Percentiles rank a stretch among this genome's conserved stretches.
Conservation (phyloP, 306 rosid species). For the Fragaria iinumae region DNA sequence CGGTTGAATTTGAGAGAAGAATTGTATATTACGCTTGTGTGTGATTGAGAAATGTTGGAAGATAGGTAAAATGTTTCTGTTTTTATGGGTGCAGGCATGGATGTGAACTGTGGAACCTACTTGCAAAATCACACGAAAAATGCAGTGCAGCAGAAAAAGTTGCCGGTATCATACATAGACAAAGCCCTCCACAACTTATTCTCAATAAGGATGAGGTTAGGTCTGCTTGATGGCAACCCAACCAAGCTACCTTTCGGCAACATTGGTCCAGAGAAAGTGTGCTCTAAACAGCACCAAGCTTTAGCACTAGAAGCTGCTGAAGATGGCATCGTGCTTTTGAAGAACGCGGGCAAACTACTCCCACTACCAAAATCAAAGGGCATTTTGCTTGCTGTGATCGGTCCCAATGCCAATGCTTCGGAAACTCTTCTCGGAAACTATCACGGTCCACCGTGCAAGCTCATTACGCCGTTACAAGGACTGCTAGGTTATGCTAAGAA, state of each 20-base stretch:
- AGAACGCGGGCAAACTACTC: slow-evolving; percentile 61
- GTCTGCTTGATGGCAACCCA: slow-evolving; percentile 79
- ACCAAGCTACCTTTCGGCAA: slow-evolving; percentile 45
- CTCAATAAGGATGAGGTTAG: slow-evolving; percentile 72
- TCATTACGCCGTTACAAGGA: slow-evolving; percentile 53
- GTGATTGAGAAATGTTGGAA: no score
- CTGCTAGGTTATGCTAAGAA: slow-evolving; percentile 50
- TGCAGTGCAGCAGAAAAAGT: slow-evolving; percentile 56
- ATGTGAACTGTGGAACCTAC: slow-evolving; percentile 73
- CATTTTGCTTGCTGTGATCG: slow-evolving; percentile 68
- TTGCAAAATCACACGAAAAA: slow-evolving; percentile 51
- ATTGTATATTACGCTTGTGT: no score
- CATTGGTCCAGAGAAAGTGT: slow-evolving; percentile 63
- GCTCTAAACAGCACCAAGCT: slow-evolving; percentile 61
- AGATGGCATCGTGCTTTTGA: slow-evolving; percentile 87
- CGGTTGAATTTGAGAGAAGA: no score
- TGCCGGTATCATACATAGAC: slow-evolving; percentile 50
- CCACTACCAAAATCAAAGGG: slow-evolving; percentile 61
- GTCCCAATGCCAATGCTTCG: slow-evolving; percentile 75
- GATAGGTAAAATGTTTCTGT: background rate
- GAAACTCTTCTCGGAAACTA: slow-evolving; percentile 73
- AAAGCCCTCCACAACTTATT: slow-evolving; percentile 82
- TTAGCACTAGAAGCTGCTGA: slow-evolving; percentile 85
- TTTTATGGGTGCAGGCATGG: slow-evolving; percentile 60
- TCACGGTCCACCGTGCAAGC: slow-evolving; percentile 77